These are phyloP conservation scores for Ogataea philodendri DNA, from an alignment of 805 yeast species.

Conservation along the genomic window DNA sequence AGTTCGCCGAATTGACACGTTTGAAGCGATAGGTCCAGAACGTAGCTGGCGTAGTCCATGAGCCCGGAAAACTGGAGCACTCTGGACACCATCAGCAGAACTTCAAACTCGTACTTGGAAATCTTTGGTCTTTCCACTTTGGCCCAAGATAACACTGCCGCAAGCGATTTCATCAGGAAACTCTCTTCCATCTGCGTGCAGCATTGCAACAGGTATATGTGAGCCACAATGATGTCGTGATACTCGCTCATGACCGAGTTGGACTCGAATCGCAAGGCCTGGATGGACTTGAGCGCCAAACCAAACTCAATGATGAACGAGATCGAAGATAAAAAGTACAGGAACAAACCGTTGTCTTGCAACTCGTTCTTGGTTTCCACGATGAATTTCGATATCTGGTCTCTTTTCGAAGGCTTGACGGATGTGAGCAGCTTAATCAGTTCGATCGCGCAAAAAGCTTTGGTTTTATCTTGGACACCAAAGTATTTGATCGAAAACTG, in stretches of 20 bases:
- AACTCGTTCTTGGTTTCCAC: constrained; percentile 22
- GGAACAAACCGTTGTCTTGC: constrained; percentile 30
- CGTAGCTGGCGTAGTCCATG: constrained; percentile 10
- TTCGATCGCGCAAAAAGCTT: constrained; percentile 20
- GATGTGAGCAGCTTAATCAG: constrained; percentile 27
- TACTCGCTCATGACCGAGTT: constrained; percentile 14
- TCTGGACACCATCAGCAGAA: constrained; percentile 26
- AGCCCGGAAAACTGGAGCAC: constrained; percentile 28
- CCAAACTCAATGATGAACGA: constrained; percentile 26
- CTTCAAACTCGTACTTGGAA: constrained; percentile 31
- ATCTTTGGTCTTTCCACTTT: constrained; percentile 5
- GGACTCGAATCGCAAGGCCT: constrained; percentile 17
- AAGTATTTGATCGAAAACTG: constrained; percentile 9
- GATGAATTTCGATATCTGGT: constrained; percentile 25
- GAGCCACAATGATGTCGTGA: constrained; percentile 23
- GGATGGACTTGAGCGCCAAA: constrained; percentile 23
- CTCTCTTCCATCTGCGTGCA: constrained; percentile 12
- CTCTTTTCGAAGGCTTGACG: constrained; percentile 23
- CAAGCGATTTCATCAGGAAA: constrained; percentile 11
- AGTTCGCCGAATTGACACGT: constrained; percentile 4
- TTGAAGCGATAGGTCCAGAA: constrained; percentile 14
- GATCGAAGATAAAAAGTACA: constrained; percentile 31
- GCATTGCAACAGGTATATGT: constrained; percentile 26
- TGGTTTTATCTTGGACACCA: constrained; percentile 22
- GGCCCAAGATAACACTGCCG: constrained; percentile 12